phyloP scores from a whole-genome alignment of 441 rosid species.

The Macaranga tanarius region DNA sequence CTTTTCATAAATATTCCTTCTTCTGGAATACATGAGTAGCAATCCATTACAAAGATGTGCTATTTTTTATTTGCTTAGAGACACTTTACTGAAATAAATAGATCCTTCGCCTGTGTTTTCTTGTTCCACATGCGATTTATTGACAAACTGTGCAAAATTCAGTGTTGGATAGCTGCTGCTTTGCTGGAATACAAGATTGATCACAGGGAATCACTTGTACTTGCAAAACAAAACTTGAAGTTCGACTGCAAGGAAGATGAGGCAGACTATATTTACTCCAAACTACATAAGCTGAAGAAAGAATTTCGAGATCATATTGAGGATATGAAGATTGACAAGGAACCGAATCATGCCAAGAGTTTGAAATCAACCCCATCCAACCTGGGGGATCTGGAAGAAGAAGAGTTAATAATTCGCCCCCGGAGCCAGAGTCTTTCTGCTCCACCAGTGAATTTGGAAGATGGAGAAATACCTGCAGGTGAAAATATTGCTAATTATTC shows the following conservation, averaged over 20 bases:
- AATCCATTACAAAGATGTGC: not conserved
- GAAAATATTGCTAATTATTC: constrained; percentile 3
- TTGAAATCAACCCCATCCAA: constrained; percentile 11
- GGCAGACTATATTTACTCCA: constrained; percentile 33
- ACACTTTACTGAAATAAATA: not conserved
- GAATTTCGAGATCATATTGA: constrained; percentile 9
- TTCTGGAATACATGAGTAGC: not conserved
- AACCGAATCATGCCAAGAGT: constrained; percentile 13
- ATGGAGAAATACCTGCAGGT: constrained; percentile 6
- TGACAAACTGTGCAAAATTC: not conserved
- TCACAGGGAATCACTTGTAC: constrained; percentile 33
- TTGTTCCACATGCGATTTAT: not conserved
- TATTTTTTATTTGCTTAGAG: not conserved
- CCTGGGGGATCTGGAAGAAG: constrained; percentile 5
- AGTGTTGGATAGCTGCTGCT: constrained; percentile 48
- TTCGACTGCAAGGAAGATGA: constrained; percentile 35
- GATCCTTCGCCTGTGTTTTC: not conserved
- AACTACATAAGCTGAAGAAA: constrained; percentile 23
- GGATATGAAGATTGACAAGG: constrained; percentile 9
- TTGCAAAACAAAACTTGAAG: constrained; percentile 34
- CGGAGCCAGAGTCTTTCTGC: not conserved
- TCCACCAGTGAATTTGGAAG: constrained; percentile 9
- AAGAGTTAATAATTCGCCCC: constrained; percentile 3
- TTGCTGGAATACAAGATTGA: constrained; percentile 33
- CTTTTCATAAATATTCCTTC: not conserved